phyloP scores from a whole-genome alignment of 768 basidiomycete genomes.

The Phaeotremella skinneri region DNA sequence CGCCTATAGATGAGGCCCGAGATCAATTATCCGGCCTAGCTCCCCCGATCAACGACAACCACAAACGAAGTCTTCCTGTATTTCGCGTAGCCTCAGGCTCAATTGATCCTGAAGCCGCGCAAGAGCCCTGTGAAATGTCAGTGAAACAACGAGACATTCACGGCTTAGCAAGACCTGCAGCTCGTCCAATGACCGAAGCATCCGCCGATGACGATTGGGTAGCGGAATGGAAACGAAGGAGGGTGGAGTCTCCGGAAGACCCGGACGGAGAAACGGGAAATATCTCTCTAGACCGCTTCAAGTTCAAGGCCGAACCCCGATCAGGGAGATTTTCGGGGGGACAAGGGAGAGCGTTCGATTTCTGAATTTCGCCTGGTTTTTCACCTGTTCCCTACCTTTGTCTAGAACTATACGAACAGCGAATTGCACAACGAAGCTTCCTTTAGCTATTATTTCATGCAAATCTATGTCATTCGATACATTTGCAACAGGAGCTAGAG shows the following conservation, averaged over 20 bases:
- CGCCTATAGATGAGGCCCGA: no score
- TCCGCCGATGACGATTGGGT: slow-evolving; percentile 1
- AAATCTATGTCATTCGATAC: background rate
- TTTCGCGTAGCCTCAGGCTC: no score
- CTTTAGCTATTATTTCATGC: background rate
- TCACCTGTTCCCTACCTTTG: background rate
- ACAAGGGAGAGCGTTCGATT: background rate
- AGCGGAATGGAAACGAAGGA: background rate
- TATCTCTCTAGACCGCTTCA: background rate
- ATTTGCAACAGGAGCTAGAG: no score
- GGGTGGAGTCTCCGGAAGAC: background rate
- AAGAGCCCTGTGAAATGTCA: no score
- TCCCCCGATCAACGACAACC: no score
- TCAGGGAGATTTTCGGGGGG: background rate
- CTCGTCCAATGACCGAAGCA: no score
- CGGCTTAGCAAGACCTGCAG: no score
- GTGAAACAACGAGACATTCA: no score
- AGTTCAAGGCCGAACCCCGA: background rate
- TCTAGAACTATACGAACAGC: background rate
- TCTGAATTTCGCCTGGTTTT: background rate
- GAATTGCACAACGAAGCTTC: background rate
- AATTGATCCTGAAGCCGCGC: no score
- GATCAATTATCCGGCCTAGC: no score
- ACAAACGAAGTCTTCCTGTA: no score
- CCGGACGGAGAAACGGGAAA: background rate